A percentile compares a stretch with the other conserved stretches of the same genome.
Conservation (phyloP, 2,329 filamentous ascomycete genomes). For the Rhynchosporium agropyri region DNA sequence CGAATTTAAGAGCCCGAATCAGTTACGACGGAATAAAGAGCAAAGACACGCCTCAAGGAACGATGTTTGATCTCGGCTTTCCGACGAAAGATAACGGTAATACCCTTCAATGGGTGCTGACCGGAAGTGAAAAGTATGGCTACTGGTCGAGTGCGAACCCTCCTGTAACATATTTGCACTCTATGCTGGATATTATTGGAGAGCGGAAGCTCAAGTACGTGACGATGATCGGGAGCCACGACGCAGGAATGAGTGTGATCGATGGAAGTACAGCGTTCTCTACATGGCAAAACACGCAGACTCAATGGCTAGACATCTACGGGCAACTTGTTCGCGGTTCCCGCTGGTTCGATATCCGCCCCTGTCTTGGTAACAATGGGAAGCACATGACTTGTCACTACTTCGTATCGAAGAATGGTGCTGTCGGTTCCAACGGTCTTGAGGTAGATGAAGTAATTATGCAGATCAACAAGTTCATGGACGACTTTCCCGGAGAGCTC, state of each 20-base stretch:
- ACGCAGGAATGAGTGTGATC: conserved; percentile 10
- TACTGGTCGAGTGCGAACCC: conserved; percentile 13
- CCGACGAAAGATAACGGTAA: conserved; percentile 3
- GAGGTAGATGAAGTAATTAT: conserved; percentile 1
- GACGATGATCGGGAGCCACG: conserved; percentile 10
- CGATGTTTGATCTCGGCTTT: conserved; percentile 10
- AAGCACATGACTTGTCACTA: conserved; percentile 13
- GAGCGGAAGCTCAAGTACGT: conserved; percentile 11
- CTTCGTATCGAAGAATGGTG: neutral
- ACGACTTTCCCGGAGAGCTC: conserved; percentile 4
- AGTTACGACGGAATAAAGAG: conserved; percentile 3
- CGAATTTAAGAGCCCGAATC: conserved; percentile 5
- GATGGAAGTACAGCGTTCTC: conserved; percentile 9
- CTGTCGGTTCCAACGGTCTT: conserved; percentile 10
- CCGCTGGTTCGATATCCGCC: conserved; percentile 9
- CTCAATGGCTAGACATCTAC: conserved; percentile 10
- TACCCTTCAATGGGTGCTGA: conserved; percentile 7
- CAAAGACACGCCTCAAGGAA: conserved; percentile 6
- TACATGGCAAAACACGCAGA: conserved; percentile 8
- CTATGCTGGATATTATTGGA: conserved; percentile 3
- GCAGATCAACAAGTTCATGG: conserved; percentile 14
- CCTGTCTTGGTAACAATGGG: conserved; percentile 6
- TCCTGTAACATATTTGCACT: neutral
- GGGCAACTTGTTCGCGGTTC: conserved; percentile 12
- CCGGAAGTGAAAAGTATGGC: conserved; percentile 7